Conservation (phyloP, 2,329 filamentous ascomycete species). For the Monilinia laxa region DNA sequence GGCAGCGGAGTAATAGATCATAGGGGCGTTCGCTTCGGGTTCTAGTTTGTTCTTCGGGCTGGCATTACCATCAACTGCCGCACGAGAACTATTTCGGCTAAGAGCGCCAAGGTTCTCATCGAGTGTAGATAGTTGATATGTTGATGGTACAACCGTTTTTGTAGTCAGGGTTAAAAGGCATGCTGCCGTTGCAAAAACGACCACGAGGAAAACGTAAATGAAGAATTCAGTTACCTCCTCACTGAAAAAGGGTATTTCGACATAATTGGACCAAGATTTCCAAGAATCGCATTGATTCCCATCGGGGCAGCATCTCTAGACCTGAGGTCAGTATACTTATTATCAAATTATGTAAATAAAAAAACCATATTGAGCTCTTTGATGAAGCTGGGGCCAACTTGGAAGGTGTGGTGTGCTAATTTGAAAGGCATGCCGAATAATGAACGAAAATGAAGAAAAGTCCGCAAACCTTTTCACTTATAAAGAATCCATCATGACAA, state of each 20-base stretch:
- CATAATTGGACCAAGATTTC: constrained; percentile 57
- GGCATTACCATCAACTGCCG: constrained; percentile 48
- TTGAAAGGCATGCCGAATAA: neutral
- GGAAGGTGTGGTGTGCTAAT: neutral
- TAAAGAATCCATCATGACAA: constrained; percentile 69
- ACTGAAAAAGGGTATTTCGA: constrained; percentile 36
- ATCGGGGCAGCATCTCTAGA: constrained; percentile 55
- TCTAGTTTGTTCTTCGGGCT: constrained; percentile 40
- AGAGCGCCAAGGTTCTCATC: constrained; percentile 88
- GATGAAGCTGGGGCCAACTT: neutral
- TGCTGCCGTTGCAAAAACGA: constrained; percentile 67
- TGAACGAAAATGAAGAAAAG: neutral
- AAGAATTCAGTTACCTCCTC: constrained; percentile 71
- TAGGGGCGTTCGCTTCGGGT: constrained; percentile 55
- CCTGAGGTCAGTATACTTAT: constrained; percentile 28
- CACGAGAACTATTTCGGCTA: constrained; percentile 40
- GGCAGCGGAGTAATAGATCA: constrained; percentile 93
- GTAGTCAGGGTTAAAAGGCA: constrained; percentile 83
- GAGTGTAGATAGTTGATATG: constrained; percentile 80
- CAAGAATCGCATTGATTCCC: constrained; percentile 57
- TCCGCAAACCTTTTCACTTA: constrained; percentile 62
- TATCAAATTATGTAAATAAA: neutral
- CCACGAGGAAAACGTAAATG: constrained; percentile 71
- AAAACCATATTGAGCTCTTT: too few species aligned
- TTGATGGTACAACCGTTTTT: constrained; percentile 91